Evolutionary conservation across 2,329 filamentous ascomycete genomes (phyloP).

Genomic region (Xylariaceae sp.): DNA sequence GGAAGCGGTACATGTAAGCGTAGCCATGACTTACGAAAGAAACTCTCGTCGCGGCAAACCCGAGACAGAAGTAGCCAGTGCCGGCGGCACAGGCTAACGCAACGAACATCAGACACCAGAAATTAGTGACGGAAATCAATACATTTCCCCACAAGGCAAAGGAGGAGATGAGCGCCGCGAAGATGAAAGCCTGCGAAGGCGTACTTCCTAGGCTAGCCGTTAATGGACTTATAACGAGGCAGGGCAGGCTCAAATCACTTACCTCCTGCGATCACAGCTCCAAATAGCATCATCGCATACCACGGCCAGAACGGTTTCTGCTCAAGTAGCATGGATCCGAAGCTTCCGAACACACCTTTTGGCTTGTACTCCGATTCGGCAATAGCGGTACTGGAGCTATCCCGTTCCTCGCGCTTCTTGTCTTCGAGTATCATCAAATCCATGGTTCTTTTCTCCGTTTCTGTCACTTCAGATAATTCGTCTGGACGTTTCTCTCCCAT

Average conservation of each 20-base stretch:
- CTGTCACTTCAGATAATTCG: constrained; percentile 34
- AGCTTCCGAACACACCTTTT: constrained; percentile 32
- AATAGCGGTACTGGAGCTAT: constrained; percentile 14
- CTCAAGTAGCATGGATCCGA: constrained; percentile 33
- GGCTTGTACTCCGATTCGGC: constrained; percentile 19
- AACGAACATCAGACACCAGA: constrained; percentile 69
- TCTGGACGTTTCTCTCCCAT: constrained; percentile 44
- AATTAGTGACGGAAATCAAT: constrained; percentile 43
- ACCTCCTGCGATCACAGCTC: constrained; percentile 41
- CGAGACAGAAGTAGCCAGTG: constrained; percentile 56
- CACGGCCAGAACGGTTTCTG: constrained; percentile 34
- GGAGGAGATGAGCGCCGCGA: constrained; percentile 53
- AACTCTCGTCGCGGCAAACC: constrained; percentile 49
- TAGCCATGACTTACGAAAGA: constrained; percentile 39
- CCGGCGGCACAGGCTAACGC: constrained; percentile 57
- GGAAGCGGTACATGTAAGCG: neutral
- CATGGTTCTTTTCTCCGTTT: constrained; percentile 42
- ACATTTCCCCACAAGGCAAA: constrained; percentile 32
- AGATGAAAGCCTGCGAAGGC: constrained; percentile 58
- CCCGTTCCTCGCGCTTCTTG: constrained; percentile 36
- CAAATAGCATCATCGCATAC: constrained; percentile 35
- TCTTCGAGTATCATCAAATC: constrained; percentile 47
- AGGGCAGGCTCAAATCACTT: constrained; percentile 7
- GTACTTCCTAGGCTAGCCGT: constrained; percentile 40
- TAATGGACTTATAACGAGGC: neutral